Percentiles rank a stretch among this genome's conserved stretches.
Evolutionary conservation across 805 yeast genomes (phyloP).

Genomic region (Ogataea sp.): DNA sequence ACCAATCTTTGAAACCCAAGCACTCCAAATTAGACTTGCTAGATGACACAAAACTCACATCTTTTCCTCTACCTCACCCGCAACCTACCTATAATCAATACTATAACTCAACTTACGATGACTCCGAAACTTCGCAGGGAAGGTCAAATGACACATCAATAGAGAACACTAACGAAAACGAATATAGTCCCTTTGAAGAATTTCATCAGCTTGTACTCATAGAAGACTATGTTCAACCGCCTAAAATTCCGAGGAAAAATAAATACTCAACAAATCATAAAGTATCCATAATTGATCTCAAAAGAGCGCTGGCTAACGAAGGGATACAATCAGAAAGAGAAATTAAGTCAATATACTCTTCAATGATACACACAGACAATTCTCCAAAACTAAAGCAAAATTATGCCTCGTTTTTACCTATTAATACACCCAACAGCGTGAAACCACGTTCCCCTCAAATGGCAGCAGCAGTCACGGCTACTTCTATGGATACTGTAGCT

Average conservation of each 20-base stretch:
- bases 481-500: neutral
- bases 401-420: neutral
- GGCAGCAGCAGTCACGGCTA: neutral
- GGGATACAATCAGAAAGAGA: neutral
- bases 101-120: neutral
- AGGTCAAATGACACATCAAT: too few relatives aligned
- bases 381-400: neutral
- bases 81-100: constrained; percentile 3
- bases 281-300: constrained; percentile 26
- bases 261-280: constrained; percentile 9
- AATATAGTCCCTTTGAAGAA: constrained; percentile 4
- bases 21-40: constrained; percentile 37
- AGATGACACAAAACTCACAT: constrained; percentile 39
- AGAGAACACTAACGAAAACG: too few relatives aligned
- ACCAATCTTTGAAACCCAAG: neutral
- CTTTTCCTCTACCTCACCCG: constrained; percentile 48
- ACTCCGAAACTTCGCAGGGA: too few relatives aligned
- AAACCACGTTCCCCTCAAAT: neutral
- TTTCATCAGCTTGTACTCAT: constrained; percentile 30
- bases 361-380: neutral
- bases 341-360: neutral
- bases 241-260: constrained; percentile 2
- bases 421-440: neutral
- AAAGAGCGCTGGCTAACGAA: constrained; percentile 17
- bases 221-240: constrained; percentile 44